A percentile compares a stretch with the other conserved stretches of the same genome.
These are phyloP conservation scores for Dimargaris xerosporica DNA, from an alignment of 192 early-diverging fungal species.

Conservation along the genomic window DNA sequence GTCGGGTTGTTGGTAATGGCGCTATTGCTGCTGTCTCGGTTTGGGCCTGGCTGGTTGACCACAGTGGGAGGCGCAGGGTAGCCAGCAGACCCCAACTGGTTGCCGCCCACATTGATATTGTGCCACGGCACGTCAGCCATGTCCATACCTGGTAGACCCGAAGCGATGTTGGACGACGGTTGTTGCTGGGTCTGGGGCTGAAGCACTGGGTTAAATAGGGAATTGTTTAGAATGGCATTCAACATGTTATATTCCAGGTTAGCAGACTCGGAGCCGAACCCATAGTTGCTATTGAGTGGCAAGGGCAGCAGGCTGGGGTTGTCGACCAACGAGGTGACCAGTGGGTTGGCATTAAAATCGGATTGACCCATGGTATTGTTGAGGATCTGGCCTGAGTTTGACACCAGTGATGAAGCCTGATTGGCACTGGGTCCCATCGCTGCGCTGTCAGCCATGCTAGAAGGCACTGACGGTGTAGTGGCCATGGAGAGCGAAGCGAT, in stretches of 20 bases:
- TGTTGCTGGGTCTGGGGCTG: background rate
- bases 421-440: too few relatives aligned
- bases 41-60: background rate
- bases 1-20: background rate
- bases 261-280: slow-evolving; percentile 74
- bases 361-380: background rate
- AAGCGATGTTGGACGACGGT: background rate
- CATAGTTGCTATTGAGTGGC: slow-evolving; percentile 10
- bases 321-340: background rate
- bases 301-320: slow-evolving; percentile 8
- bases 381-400: too few relatives aligned
- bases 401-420: too few relatives aligned
- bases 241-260: slow-evolving; percentile 70
- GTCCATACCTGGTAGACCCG: background rate
- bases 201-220: slow-evolving; percentile 27
- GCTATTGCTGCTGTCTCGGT: background rate
- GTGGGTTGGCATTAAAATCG: background rate
- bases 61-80: background rate
- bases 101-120: background rate
- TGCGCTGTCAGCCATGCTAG: background rate
- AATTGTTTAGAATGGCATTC: slow-evolving; percentile 9
- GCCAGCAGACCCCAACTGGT: background rate
- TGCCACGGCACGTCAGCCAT: slow-evolving; percentile 10
- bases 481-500: background rate
- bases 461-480: background rate